Percentiles rank a stretch among this genome's conserved stretches.
These are phyloP conservation scores for Dryadomyces sulphureus DNA, from an alignment of 2,329 filamentous ascomycete species.

Conservation along the genomic window DNA sequence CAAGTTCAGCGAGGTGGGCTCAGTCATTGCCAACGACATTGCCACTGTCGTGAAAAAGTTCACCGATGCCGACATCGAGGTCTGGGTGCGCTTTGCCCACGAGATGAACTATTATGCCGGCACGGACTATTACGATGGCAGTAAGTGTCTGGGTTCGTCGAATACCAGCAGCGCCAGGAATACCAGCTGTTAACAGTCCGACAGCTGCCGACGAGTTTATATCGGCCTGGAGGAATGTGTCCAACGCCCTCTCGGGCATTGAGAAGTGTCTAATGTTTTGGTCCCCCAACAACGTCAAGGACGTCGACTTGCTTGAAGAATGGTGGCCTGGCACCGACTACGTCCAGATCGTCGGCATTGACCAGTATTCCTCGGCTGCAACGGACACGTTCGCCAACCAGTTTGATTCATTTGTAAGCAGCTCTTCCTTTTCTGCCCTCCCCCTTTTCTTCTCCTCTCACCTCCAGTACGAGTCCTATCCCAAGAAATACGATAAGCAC, in stretches of 20 bases:
- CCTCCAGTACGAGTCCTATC: background rate
- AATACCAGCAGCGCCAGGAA: too few species aligned
- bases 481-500: background rate
- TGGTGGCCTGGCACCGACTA: constrained; percentile 1
- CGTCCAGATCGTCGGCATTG: background rate
- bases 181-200: too few species aligned
- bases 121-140: background rate
- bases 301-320: background rate
- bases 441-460: background rate
- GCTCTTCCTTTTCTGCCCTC: background rate
- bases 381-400: constrained; percentile 1
- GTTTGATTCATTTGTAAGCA: background rate
- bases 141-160: too few species aligned
- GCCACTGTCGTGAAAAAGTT: background rate
- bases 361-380: background rate
- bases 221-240: background rate
- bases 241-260: background rate
- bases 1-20: background rate
- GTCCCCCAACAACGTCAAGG: constrained; percentile 1
- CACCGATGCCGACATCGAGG: background rate
- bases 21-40: background rate
- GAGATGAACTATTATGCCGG: constrained; percentile 1
- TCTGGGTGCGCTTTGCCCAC: constrained; percentile 1
- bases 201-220: background rate
- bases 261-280: background rate